phyloP scores from a whole-genome alignment of 2,329 filamentous ascomycete species.

The Trichoderma sp. region DNA sequence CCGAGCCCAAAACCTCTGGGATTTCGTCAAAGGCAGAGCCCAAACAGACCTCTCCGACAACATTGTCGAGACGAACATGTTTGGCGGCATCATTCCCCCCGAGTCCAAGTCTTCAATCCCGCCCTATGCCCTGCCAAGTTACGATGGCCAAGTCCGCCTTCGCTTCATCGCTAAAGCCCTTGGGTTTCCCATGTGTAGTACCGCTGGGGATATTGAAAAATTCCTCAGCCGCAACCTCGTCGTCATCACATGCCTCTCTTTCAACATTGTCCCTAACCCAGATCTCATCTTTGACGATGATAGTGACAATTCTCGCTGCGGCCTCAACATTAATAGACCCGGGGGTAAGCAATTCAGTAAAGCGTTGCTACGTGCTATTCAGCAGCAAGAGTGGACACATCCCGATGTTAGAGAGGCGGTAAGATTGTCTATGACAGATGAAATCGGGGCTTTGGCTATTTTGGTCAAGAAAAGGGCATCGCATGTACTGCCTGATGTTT shows the following conservation, averaged over 20 bases:
- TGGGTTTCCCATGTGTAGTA: slow-evolving; percentile 18
- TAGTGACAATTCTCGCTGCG: not conserved
- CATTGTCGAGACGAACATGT: not conserved
- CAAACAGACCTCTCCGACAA: not conserved
- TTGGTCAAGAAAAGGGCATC: not conserved
- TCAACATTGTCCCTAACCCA: slow-evolving; percentile 2
- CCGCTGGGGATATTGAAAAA: slow-evolving; percentile 24
- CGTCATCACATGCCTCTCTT: slow-evolving; percentile 33
- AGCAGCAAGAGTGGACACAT: slow-evolving; percentile 6
- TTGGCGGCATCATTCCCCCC: not conserved
- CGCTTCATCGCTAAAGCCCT: slow-evolving; percentile 29
- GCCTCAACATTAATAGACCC: not conserved
- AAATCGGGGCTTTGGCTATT: not conserved
- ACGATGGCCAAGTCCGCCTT: slow-evolving; percentile 12
- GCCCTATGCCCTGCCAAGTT: not conserved
- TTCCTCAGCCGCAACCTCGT: slow-evolving; percentile 32
- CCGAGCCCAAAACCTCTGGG: not conserved
- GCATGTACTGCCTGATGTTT: not conserved
- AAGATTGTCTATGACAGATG: not conserved
- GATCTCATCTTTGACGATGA: slow-evolving; percentile 17
- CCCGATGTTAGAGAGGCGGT: not conserved
- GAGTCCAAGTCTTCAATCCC: slow-evolving; percentile 13
- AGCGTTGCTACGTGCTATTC: not conserved
- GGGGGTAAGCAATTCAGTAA: not conserved
- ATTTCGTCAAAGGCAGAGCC: not conserved